Evolutionary conservation across 1,284 basidiomycete species (phyloP).

Genomic region (Lentinus polychrous): DNA sequence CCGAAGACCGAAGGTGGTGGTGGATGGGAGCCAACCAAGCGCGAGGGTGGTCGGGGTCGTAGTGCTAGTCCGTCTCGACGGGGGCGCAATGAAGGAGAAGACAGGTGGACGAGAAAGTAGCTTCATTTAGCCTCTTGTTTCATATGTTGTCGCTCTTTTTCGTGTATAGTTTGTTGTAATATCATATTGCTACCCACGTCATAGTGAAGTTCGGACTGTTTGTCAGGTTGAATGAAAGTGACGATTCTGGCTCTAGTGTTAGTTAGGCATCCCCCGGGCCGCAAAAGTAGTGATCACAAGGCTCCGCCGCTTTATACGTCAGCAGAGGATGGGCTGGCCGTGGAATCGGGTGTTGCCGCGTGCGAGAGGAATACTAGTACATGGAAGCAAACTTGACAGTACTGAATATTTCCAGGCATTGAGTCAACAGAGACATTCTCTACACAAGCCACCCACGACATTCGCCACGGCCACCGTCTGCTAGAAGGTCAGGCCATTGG

Average conservation of each 20-base stretch:
- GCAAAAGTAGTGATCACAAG: too few relatives aligned
- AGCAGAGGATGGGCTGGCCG: not conserved
- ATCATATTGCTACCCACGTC: not conserved
- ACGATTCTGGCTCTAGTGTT: too few relatives aligned
- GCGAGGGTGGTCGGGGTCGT: conserved; percentile 54
- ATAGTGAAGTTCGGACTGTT: too few relatives aligned
- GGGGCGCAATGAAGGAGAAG: conserved; percentile 61
- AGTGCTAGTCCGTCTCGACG: conserved; percentile 66
- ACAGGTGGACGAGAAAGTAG: conserved; percentile 51
- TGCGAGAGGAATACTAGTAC: not conserved
- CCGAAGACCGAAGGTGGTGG: conserved; percentile 52
- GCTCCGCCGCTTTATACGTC: too few relatives aligned
- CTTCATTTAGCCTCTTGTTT: not conserved
- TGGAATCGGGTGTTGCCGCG: not conserved
- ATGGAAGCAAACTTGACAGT: not conserved
- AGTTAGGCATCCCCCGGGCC: too few relatives aligned
- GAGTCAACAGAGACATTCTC: not conserved
- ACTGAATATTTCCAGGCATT: not conserved
- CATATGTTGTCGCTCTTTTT: not conserved
- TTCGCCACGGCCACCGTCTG: conserved; percentile 35
- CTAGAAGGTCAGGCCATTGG: conserved; percentile 71
- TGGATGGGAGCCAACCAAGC: conserved; percentile 73
- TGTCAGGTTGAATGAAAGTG: too few relatives aligned
- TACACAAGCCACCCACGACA: conserved; percentile 64
- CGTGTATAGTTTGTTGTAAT: not conserved